A percentile compares a stretch with the other conserved stretches of the same genome.
Evolutionary conservation across 192 early-diverging fungal species (phyloP).

Genomic region (Coemansia nantahalensis): DNA sequence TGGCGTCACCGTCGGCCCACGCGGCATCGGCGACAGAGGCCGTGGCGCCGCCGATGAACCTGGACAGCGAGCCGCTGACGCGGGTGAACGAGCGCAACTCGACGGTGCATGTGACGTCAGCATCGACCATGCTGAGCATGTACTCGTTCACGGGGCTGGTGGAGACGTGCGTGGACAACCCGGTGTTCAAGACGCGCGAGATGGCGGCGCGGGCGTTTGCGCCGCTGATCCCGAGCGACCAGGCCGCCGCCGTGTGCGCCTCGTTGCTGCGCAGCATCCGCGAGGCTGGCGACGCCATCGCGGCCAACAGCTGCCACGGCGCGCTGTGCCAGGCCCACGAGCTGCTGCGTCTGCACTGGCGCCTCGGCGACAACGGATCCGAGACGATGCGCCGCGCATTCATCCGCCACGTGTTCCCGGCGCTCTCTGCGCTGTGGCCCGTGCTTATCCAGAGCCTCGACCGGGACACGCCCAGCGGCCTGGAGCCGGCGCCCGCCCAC

Average conservation of each 20-base stretch:
- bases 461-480: neutral
- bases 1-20: slow-evolving; percentile 26
- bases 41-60: slow-evolving; percentile 50
- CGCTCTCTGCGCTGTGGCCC: slow-evolving; percentile 33
- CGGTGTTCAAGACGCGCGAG: slow-evolving; percentile 71
- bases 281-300: slow-evolving; percentile 28
- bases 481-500: neutral
- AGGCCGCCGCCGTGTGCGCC: slow-evolving; percentile 44
- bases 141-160: slow-evolving; percentile 52
- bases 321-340: slow-evolving; percentile 68
- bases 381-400: slow-evolving; percentile 46
- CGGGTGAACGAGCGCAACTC: slow-evolving; percentile 52
- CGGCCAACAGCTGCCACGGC: slow-evolving; percentile 78
- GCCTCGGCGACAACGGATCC: slow-evolving; percentile 51
- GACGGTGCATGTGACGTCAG: slow-evolving; percentile 49
- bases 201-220: slow-evolving; percentile 81
- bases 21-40: slow-evolving; percentile 26
- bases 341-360: slow-evolving; percentile 62
- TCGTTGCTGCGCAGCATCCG: slow-evolving; percentile 54
- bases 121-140: slow-evolving; percentile 50
- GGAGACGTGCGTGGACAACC: slow-evolving; percentile 45
- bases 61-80: slow-evolving; percentile 39
- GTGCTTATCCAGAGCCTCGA: slow-evolving; percentile 15
- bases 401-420: slow-evolving; percentile 48
- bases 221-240: slow-evolving; percentile 66